Percentiles rank a stretch among this genome's conserved stretches.
phyloP scores from a whole-genome alignment of 2,329 filamentous ascomycete genomes.

The Colletotrichum lini region DNA sequence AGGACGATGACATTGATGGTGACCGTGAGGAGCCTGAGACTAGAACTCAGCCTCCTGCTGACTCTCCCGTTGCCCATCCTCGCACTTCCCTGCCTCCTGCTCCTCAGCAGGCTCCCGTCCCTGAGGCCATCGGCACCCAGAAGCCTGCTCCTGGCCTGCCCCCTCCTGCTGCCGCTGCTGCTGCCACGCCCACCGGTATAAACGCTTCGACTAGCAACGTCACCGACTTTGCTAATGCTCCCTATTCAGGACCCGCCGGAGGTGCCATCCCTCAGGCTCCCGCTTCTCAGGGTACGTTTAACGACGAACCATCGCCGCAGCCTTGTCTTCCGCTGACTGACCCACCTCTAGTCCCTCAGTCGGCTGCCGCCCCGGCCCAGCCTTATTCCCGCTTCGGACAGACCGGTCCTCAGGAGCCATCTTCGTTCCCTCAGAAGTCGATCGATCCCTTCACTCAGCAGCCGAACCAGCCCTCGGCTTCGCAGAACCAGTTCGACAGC shows the following conservation, averaged over 20 bases:
- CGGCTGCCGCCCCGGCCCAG: constrained; percentile 70
- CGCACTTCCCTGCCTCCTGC: constrained; percentile 88
- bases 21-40: constrained; percentile 97
- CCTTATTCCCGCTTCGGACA: constrained; percentile 81
- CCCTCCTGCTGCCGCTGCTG: constrained; percentile 57
- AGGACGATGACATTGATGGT: constrained; percentile 90
- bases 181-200: constrained; percentile 54
- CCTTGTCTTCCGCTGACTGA: constrained; percentile 30
- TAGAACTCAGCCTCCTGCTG: constrained; percentile 90
- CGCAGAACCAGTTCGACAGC: constrained; percentile 72
- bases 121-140: constrained; percentile 69
- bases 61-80: constrained; percentile 89
- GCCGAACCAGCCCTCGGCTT: constrained; percentile 67
- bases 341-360: constrained; percentile 54
- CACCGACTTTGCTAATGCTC: constrained; percentile 15
- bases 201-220: constrained; percentile 43
- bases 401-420: constrained; percentile 71
- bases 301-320: constrained; percentile 53
- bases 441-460: constrained; percentile 92
- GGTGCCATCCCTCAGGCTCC: constrained; percentile 48
- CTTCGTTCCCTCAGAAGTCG: constrained; percentile 79
- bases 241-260: constrained; percentile 45
- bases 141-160: constrained; percentile 63
- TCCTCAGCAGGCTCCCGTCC: constrained; percentile 66
- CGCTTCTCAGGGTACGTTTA: constrained; percentile 48